Conservation (phyloP, 2,329 filamentous ascomycete species). For the Botrytis sinoallii region DNA sequence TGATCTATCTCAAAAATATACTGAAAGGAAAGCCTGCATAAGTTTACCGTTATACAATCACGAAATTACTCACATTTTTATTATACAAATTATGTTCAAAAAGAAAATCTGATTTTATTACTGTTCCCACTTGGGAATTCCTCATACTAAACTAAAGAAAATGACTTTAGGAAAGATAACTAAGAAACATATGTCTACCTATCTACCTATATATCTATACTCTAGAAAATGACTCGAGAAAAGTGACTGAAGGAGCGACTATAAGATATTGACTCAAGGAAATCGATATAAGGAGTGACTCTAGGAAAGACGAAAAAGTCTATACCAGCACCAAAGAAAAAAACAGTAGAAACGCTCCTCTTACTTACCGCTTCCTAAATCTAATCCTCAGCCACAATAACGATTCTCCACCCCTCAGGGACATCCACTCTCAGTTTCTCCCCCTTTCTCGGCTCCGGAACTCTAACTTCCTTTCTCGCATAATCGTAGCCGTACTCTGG, state of each 20-base stretch:
- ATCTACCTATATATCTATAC: too few relatives aligned
- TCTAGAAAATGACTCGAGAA: not conserved
- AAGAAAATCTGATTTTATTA: not conserved
- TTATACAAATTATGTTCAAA: not conserved
- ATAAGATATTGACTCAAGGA: not conserved
- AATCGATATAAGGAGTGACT: not conserved
- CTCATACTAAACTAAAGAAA: not conserved
- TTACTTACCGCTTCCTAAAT: not conserved
- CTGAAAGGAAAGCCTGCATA: not conserved
- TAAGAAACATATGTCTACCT: not conserved
- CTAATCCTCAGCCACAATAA: not conserved
- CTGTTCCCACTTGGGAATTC: not conserved
- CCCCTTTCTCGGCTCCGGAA: not conserved
- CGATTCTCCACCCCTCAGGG: not conserved
- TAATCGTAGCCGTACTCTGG: not conserved
- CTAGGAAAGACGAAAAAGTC: not conserved
- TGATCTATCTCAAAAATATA: too few relatives aligned
- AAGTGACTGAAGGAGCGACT: not conserved
- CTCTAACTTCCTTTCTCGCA: not conserved
- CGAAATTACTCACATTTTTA: not conserved
- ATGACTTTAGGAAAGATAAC: not conserved
- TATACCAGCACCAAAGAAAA: not conserved
- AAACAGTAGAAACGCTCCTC: not conserved
- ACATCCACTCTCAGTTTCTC: not conserved
- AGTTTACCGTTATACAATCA: not conserved